Base-by-base conservation (phyloP, 352 stramenopile genomes). In the Phytopythium chamaehyphon region DNA sequence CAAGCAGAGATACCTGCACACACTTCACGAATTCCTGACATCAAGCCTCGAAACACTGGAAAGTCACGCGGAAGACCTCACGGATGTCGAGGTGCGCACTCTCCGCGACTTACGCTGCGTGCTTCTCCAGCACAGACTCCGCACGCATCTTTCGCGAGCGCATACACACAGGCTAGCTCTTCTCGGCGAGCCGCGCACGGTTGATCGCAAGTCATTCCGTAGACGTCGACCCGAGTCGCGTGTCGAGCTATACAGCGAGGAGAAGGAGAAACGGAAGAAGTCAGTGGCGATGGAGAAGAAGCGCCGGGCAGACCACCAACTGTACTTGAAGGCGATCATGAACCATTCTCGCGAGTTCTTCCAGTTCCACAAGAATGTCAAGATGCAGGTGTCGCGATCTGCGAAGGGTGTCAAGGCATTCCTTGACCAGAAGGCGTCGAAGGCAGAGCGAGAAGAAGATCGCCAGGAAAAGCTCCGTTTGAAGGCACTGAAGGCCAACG, bases 401-500 rank as follows among this genome's bases (percentile, higher is more conserved):
- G 69, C 85, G 0, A 86, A 86, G 47, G 69, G 55, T 1, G 85
- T 78, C 1, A 95, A 95, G 63, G 73, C 66, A 10, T 84, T 88
- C 38, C 73, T 95, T 26, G 85, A 93, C 40, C 75, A 88, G 50
- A 80, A 75, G 26, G 72, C 74, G 14, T 86, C 76, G 19, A 91
- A 90, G 55, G 76, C 77, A 0, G 85, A 95, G 44, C 83, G 85
- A 2, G 85, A 95, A 54, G 85, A 95, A 64, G 85, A 95, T 58
- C 80, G 83, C 0, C 83, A 93, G 54, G 85, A 95, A 53, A 95
- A 92, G 47, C 63, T 93, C 9, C 85, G 85, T 72, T 66, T 95
- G 1, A 95, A 95, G 69, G 89, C 89, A 1, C 62, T 97, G 8
- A 95, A 96, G 47, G 86, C 86, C 1, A 98, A 99, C 59, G 95